Base-by-base conservation (phyloP, 768 basidiomycete genomes). In the Amanita molliuscula region DNA sequence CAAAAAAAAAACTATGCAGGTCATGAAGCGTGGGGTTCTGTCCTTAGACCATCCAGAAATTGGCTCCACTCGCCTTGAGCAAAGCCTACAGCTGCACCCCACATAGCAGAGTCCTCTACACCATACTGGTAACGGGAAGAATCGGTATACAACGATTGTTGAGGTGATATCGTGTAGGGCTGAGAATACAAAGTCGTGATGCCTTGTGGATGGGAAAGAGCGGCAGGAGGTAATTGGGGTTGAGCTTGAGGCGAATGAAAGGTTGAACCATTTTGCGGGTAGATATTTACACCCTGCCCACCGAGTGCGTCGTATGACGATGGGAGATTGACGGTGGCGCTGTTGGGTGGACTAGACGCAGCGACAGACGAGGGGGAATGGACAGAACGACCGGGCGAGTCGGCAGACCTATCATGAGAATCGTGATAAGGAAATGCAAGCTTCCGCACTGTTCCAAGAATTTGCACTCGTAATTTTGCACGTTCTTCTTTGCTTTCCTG, bases 361-460 rank as follows among this genome's bases (percentile, higher is more conserved):
- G 68, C 75, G 3, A 78, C 77, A 52, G 75, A 77, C 28, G 78
- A 70, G 44, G 81, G 81, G 6, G 81, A 81, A 50, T 73, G 75
- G 35, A 67, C 61, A 26, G 67, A 53, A 4, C 69, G 75, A 23
- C 77, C 65, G 26, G 78, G 76, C 23, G 79, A 78, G 54, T 72
- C 48, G 6, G 26, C 20, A 34, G 41, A 43, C 21, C 35, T 50
- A 33, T 49, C 48, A 20, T 40, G 49, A 25, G 43, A 78, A 63
- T 81, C 83, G 56, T 84, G 83, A 61, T 83, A 87, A n/a, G 86
- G 86, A 65, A 88, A 88, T 23, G 85, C 84, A 18, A 89, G 75
- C 53, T 84, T 84, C 52, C 82, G 75, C 36, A 88, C 86, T 20
- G 78, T 72, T 47, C 79, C 69, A 43, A 88, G 65, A 20, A 88